phyloP scores from a whole-genome alignment of 495 filamentous ascomycete genomes.

The Neurospora hispaniola region DNA sequence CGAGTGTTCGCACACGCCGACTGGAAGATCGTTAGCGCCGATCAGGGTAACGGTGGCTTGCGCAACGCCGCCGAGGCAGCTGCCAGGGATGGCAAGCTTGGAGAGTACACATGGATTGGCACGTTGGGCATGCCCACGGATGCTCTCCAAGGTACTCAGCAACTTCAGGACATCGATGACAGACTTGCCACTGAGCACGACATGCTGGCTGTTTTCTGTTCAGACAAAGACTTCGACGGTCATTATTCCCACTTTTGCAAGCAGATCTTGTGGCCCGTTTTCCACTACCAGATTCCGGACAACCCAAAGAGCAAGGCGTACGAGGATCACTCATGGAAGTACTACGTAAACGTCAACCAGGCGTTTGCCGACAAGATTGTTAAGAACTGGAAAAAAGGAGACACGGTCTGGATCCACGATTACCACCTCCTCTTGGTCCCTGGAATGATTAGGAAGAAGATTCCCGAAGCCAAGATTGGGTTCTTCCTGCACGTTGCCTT shows the following conservation, averaged over 20 bases:
- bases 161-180: slow-evolving; percentile 69
- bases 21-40: slow-evolving; percentile 75
- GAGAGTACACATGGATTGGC: slow-evolving; percentile 76
- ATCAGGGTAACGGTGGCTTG: slow-evolving; percentile 85
- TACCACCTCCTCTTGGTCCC: slow-evolving; percentile 93
- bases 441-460: slow-evolving; percentile 71
- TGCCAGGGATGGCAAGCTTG: slow-evolving; percentile 47
- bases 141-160: slow-evolving; percentile 53
- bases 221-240: slow-evolving; percentile 80
- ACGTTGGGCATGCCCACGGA: slow-evolving; percentile 89
- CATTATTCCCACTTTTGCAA: slow-evolving; percentile 94
- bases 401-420: slow-evolving; percentile 89
- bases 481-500: slow-evolving; percentile 94
- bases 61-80: slow-evolving; percentile 77
- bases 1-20: slow-evolving; percentile 54
- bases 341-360: slow-evolving; percentile 82
- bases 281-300: slow-evolving; percentile 94
- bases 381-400: slow-evolving; percentile 81
- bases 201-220: slow-evolving; percentile 70
- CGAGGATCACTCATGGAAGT: slow-evolving; percentile 90
- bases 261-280: slow-evolving; percentile 79
- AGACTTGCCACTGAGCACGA: slow-evolving; percentile 67
- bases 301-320: slow-evolving; percentile 97
- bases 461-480: slow-evolving; percentile 85
- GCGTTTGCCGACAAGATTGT: slow-evolving; percentile 83